Evolutionary conservation across 1,284 basidiomycete species (phyloP), one percentile per base, ranked within the genome.

Genomic region (Flammula alnicola): DNA sequence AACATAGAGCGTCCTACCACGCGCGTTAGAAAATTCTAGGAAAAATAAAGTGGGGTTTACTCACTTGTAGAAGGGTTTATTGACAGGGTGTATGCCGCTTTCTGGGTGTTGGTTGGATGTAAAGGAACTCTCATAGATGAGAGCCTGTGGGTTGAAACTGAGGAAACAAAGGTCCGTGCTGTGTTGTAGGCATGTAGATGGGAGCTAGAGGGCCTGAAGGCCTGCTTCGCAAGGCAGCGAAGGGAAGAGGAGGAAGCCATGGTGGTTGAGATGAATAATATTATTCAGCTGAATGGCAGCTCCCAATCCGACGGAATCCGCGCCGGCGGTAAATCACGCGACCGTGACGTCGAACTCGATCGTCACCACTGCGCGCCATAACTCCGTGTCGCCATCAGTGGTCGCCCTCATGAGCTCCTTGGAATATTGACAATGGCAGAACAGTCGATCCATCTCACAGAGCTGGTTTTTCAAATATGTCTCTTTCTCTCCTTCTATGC

Each of bases 1-100:
- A 97, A 97, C 92, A 97, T 95, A 30, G 89, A 88, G 19, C 93
- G 87, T 39, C 76, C 93, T 94, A 63, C 29, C 25, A 19, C 45
- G 38, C 30, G 6, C 47, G 35, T 38, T 56, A 37, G 40, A 27
- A 45, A 38, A 9, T 20, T n/a, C n/a, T n/a, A n/a, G n/a, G 29
- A 9, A 30, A 23, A 35, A 19, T 20, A 47, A 31, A 20, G 26
- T 25, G 31, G 17, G 20, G 22, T 25, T 17, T 5, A 42, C 58
- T 44, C 41, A 61, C 61, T 61, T 41, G 52, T 11, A 3, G 47
- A 43, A 30, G 43, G 32, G 16, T 43, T 31, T 16, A 49, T 19
- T 32, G 54, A 42, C n/a, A 52, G 30, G 32, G 39, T 5, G 26
- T 35, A 45, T 47, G 39, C 9, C 47, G 53, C 14, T 39, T 54